Conservation (phyloP, 371 early-diverging fungal genomes). For the Mortierella sp. region DNA sequence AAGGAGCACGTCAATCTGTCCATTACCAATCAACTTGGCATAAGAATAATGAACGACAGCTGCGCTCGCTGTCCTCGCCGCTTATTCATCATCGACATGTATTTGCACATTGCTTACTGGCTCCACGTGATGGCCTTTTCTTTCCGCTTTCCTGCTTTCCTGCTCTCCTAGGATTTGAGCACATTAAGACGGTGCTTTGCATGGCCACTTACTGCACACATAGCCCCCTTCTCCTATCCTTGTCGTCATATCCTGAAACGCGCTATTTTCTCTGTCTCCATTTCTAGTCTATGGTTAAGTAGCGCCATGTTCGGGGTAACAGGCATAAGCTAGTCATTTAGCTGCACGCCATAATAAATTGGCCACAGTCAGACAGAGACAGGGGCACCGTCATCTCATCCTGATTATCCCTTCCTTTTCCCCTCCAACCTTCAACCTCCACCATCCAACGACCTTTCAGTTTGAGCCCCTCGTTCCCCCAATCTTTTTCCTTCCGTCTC, state of each 20-base stretch:
- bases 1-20: background rate
- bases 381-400: background rate
- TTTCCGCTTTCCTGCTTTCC: background rate
- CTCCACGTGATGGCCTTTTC: background rate
- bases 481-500: background rate
- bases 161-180: too few species aligned
- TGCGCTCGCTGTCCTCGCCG: background rate
- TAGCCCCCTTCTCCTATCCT: background rate
- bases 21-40: background rate
- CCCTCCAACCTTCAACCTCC: background rate
- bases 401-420: too few species aligned
- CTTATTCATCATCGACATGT: background rate
- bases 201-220: background rate
- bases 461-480: slow-evolving; percentile 6
- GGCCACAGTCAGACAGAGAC: background rate
- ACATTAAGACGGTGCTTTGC: too few species aligned
- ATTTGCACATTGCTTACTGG: background rate
- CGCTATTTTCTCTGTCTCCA: background rate
- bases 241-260: background rate
- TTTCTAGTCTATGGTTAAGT: background rate
- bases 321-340: too few species aligned
- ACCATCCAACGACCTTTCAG: background rate
- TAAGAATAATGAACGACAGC: background rate
- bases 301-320: too few species aligned
- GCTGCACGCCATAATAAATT: background rate